Conservation (phyloP, 495 filamentous ascomycete species). For the Penicillium nucicola region DNA sequence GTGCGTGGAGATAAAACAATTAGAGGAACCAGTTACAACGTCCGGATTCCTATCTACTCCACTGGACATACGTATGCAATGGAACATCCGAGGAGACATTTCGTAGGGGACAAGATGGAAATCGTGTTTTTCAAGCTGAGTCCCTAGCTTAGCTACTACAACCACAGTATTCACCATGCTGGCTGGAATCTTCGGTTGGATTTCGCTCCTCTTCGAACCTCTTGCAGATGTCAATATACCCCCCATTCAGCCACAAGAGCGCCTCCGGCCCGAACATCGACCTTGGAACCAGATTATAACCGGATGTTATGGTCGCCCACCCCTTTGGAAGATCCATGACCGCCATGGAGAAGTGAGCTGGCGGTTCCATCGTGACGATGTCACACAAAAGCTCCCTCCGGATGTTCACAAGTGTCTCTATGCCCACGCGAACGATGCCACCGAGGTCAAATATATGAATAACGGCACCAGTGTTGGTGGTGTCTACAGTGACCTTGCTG, state of each 20-base stretch:
- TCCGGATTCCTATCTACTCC: too few relatives aligned
- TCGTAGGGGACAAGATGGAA: too few relatives aligned
- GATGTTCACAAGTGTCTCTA: constrained; percentile 15
- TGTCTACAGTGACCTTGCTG: constrained; percentile 18
- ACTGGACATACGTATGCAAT: too few relatives aligned
- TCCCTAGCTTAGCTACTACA: too few relatives aligned
- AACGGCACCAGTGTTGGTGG: constrained; percentile 20
- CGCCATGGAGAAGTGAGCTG: constrained; percentile 19
- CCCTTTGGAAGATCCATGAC: constrained; percentile 26
- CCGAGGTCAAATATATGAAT: constrained; percentile 25
- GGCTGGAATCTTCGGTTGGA: constrained; percentile 12
- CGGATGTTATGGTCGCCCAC: constrained; percentile 20
- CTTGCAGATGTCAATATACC: constrained; percentile 10
- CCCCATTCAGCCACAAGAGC: constrained; percentile 19
- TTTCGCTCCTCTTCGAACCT: constrained; percentile 13
- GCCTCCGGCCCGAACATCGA: constrained; percentile 10
- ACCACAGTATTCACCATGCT: constrained; percentile 7
- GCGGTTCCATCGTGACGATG: constrained; percentile 22
- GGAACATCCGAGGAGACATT: too few relatives aligned
- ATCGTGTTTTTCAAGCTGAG: too few relatives aligned
- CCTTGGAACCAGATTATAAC: constrained; percentile 27
- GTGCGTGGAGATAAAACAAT: too few relatives aligned
- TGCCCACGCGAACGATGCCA: constrained; percentile 23
- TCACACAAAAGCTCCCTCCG: constrained; percentile 14
- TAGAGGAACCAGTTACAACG: too few relatives aligned